Conservation (phyloP, 139 green algal species). For the Chlorella vulgaris region DNA sequence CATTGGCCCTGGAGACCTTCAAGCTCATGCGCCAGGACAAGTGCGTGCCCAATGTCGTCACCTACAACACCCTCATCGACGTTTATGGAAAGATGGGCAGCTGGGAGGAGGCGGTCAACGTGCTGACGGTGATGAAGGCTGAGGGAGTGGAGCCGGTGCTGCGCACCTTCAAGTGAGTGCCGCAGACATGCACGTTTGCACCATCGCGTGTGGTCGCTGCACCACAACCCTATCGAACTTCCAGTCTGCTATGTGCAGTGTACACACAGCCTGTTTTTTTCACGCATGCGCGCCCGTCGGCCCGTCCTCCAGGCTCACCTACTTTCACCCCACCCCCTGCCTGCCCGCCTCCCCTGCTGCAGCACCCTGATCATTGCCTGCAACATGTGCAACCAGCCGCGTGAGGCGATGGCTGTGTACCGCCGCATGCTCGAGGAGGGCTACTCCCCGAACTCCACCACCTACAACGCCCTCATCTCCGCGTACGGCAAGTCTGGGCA, state of each 20-base stretch:
- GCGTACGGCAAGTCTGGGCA: conserved; percentile 72
- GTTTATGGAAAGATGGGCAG: conserved; percentile 81
- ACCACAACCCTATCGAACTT: not conserved
- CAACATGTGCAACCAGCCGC: conserved; percentile 89
- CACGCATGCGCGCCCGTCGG: too few species aligned
- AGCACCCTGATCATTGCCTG: conserved; percentile 85
- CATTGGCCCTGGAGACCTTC: conserved; percentile 76
- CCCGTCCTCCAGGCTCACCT: not conserved
- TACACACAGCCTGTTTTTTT: not conserved
- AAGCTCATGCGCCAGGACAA: conserved; percentile 65
- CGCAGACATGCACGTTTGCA: too few species aligned
- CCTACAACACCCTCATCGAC: conserved; percentile 83
- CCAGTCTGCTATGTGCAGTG: not conserved
- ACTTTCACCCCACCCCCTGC: not conserved
- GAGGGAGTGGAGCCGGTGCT: conserved; percentile 80
- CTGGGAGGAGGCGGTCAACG: conserved; percentile 66
- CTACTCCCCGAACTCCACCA: conserved; percentile 78
- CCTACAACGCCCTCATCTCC: conserved; percentile 85
- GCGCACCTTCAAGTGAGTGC: conserved; percentile 78
- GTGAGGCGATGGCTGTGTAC: conserved; percentile 70
- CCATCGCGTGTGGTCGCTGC: not conserved
- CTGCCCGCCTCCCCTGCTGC: not conserved
- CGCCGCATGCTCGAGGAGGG: conserved; percentile 66
- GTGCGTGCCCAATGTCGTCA: conserved; percentile 64
- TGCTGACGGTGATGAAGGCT: conserved; percentile 49